Percentiles rank a stretch among this genome's conserved stretches.
Conservation (phyloP, 805 yeast genomes). For the Cyberlindnera maritima region DNA sequence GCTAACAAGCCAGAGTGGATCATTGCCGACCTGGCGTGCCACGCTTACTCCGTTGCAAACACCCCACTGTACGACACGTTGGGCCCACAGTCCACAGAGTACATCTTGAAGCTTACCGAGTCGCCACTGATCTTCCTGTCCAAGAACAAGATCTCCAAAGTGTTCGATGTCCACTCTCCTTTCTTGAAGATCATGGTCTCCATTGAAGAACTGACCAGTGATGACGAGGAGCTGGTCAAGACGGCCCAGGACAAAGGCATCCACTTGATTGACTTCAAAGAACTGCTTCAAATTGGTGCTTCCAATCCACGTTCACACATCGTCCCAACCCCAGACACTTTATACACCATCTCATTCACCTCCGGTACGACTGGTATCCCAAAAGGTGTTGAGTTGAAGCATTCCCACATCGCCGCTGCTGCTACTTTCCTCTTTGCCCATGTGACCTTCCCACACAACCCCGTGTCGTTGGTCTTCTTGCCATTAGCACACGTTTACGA, state of each 20-base stretch:
- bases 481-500: constrained; percentile 63
- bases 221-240: constrained; percentile 32
- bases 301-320: constrained; percentile 39
- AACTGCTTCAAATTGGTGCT: constrained; percentile 39
- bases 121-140: constrained; percentile 60
- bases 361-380: constrained; percentile 78
- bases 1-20: constrained; percentile 68
- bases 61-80: constrained; percentile 57
- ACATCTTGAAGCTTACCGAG: constrained; percentile 59
- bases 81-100: constrained; percentile 59
- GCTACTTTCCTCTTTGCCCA: constrained; percentile 42
- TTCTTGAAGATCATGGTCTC: constrained; percentile 54
- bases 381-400: constrained; percentile 63
- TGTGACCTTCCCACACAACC: constrained; percentile 29
- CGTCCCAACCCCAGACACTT: constrained; percentile 50
- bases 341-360: constrained; percentile 66
- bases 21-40: constrained; percentile 65
- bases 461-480: constrained; percentile 40
- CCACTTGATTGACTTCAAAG: constrained; percentile 32
- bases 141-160: constrained; percentile 44
- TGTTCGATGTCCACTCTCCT: constrained; percentile 43
- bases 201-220: constrained; percentile 44
- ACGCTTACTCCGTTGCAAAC: constrained; percentile 50
- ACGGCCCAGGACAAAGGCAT: constrained; percentile 29
- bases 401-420: constrained; percentile 48